Percentiles rank a stretch among this genome's conserved stretches.
Evolutionary conservation across 192 early-diverging fungal genomes (phyloP).

Genomic region (Backusella circina): DNA sequence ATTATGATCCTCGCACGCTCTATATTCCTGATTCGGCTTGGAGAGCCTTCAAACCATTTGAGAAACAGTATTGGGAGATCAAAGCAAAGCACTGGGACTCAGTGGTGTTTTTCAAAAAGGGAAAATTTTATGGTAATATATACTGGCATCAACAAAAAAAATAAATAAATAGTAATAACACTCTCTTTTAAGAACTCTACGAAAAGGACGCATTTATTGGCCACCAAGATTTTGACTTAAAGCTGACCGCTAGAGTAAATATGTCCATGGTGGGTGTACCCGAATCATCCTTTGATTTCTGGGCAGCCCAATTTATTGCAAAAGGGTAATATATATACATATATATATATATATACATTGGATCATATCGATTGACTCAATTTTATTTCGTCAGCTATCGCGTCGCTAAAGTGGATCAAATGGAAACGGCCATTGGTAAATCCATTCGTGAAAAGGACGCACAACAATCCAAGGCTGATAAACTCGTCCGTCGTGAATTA

Average conservation of each 20-base stretch:
- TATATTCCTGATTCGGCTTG: conserved; percentile 77
- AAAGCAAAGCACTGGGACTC: conserved; percentile 93
- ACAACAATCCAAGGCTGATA: conserved; percentile 49
- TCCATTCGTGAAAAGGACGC: conserved; percentile 75
- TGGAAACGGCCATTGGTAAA: conserved; percentile 93
- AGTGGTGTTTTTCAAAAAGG: conserved; percentile 97
- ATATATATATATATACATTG: background rate
- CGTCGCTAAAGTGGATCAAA: conserved; percentile 96
- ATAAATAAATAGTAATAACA: background rate
- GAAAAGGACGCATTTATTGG: conserved; percentile 98
- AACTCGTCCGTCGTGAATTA: conserved; percentile 82
- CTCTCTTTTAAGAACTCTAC: conserved; percentile 73
- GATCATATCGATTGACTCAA: background rate
- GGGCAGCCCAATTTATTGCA: conserved; percentile 94
- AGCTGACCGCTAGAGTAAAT: conserved; percentile 93
- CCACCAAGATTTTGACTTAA: conserved; percentile 93
- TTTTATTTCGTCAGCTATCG: conserved; percentile 45
- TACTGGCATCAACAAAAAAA: background rate
- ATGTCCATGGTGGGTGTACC: conserved; percentile 99
- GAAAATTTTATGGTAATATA: conserved; percentile 81
- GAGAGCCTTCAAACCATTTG: conserved; percentile 90
- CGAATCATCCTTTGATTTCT: conserved; percentile 89
- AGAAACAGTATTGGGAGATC: conserved; percentile 99
- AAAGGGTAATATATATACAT: conserved; percentile 86
- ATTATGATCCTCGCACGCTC: conserved; percentile 93